Evolutionary conservation across 2,329 filamentous ascomycete genomes (phyloP).

Genomic region (Fusarium foetens): DNA sequence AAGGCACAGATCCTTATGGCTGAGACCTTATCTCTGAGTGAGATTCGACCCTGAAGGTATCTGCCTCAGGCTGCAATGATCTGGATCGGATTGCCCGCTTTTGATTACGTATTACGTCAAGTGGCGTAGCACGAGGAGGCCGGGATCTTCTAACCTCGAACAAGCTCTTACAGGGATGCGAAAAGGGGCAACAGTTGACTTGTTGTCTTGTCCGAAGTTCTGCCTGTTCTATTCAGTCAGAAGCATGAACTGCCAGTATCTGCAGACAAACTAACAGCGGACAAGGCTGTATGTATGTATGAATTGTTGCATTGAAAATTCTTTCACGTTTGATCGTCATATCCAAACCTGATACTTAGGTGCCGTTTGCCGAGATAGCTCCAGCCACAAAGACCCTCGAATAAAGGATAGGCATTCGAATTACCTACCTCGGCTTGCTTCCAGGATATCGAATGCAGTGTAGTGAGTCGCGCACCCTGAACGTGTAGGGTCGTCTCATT

Average conservation of each 20-base stretch:
- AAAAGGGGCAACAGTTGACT: neutral
- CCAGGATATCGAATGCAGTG: neutral
- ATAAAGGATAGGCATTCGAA: slow-evolving; percentile 10
- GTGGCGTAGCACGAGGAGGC: slow-evolving; percentile 34
- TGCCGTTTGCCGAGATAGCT: slow-evolving; percentile 17
- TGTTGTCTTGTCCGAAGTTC: neutral
- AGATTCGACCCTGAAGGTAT: neutral
- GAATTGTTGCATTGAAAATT: neutral
- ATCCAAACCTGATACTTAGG: neutral
- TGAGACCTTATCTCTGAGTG: slow-evolving; percentile 8
- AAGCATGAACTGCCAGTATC: neutral
- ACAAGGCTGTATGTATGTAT: neutral
- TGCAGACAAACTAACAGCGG: neutral
- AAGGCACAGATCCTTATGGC: neutral
- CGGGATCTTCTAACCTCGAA: slow-evolving; percentile 12
- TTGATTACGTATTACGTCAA: slow-evolving; percentile 39
- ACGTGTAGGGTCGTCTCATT: neutral
- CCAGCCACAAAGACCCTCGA: slow-evolving; percentile 6
- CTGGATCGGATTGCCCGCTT: slow-evolving; percentile 7
- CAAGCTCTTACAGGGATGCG: slow-evolving; percentile 12
- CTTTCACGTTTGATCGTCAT: neutral
- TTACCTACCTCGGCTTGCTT: slow-evolving; percentile 1
- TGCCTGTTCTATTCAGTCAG: neutral
- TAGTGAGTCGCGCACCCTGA: neutral
- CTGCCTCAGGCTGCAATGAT: slow-evolving; percentile 19